These are phyloP conservation scores for Hyaloperonospora arabidopsidis DNA, from an alignment of 352 stramenopile genomes.

Conservation along the genomic window DNA sequence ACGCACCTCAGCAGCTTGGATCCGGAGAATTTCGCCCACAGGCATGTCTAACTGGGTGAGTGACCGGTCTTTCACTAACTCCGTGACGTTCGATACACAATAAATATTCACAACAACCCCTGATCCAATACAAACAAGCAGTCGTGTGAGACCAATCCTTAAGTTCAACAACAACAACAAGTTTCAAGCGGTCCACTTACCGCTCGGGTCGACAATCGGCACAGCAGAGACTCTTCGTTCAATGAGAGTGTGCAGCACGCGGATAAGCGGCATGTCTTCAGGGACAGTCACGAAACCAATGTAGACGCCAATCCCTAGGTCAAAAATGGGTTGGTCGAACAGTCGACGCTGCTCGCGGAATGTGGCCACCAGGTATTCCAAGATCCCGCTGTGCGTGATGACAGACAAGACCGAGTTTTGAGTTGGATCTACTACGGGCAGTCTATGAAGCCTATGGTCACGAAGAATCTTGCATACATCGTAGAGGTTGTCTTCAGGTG, in stretches of 20 bases:
- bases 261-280: conserved; percentile 89
- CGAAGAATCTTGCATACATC: conserved; percentile 87
- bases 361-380: conserved; percentile 94
- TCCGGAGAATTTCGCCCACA: conserved; percentile 79
- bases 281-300: conserved; percentile 89
- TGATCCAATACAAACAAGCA: conserved; percentile 10
- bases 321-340: conserved; percentile 95
- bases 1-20: conserved; percentile 77
- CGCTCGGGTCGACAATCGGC: conserved; percentile 75
- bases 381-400: conserved; percentile 90
- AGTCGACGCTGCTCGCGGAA: conserved; percentile 94
- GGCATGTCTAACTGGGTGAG: conserved; percentile 86
- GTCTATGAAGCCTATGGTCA: conserved; percentile 85
- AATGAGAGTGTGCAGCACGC: conserved; percentile 86
- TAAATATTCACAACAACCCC: conserved; percentile 88
- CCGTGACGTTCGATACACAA: conserved; percentile 87
- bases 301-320: conserved; percentile 93
- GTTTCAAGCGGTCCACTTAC: conserved; percentile 25
- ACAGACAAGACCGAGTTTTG: conserved; percentile 91
- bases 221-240: conserved; percentile 76
- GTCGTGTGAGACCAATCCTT: background rate
- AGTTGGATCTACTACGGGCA: conserved; percentile 90
- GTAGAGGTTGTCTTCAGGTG: conserved; percentile 84
- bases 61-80: conserved; percentile 84
- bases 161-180: conserved; percentile 1